These are phyloP conservation scores for Entamoeba invadens DNA, from an alignment of 208 protist species.

Conservation along the genomic window DNA sequence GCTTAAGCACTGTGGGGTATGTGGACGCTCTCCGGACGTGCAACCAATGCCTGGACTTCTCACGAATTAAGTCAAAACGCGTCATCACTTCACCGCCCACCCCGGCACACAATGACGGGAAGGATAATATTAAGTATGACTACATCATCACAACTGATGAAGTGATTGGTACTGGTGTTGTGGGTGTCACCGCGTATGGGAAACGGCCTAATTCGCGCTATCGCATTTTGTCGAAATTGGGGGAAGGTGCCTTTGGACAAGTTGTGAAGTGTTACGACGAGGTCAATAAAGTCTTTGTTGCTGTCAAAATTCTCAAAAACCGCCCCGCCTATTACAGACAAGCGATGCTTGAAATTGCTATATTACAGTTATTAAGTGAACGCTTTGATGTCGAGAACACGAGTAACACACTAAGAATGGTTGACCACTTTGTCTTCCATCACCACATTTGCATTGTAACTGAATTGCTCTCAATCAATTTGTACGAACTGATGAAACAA, in stretches of 20 bases:
- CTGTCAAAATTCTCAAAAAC: constrained; percentile 41
- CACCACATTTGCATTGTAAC: background rate
- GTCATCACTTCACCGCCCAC: background rate
- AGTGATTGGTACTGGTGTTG: background rate
- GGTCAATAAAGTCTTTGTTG: background rate
- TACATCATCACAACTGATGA: background rate
- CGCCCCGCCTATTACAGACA: constrained; percentile 28
- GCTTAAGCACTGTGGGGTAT: no score
- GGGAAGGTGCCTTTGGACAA: constrained; percentile 69
- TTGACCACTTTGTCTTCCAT: constrained; percentile 7
- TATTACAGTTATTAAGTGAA: constrained; percentile 23
- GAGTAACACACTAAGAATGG: constrained; percentile 14
- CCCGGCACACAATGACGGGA: background rate
- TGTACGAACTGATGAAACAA: constrained; percentile 64
- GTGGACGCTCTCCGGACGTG: no score
- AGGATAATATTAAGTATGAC: constrained; percentile 2
- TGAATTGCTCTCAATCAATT: constrained; percentile 23
- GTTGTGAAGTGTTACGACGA: constrained; percentile 48
- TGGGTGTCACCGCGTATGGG: no score
- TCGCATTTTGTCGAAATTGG: constrained; percentile 13
- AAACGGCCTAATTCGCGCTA: background rate
- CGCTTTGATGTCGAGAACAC: background rate
- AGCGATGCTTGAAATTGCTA: constrained; percentile 28
- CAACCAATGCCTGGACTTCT: no score
- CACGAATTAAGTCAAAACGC: no score